phyloP scores from a whole-genome alignment of 805 yeast species.

The Schwanniomyces pseudopolymorphus region DNA sequence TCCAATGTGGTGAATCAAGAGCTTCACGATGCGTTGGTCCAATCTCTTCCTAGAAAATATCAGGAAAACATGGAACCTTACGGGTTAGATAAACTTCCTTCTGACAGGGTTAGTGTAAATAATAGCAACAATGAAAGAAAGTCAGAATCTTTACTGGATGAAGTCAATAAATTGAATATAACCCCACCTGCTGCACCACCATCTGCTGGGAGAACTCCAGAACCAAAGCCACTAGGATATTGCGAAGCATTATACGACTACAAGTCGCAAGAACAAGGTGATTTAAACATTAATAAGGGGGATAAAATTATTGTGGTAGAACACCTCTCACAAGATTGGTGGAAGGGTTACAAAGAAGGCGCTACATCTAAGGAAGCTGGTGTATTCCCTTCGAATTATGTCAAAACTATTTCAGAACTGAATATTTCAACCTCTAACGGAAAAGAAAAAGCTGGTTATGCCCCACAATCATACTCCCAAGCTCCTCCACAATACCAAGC shows the following conservation, averaged over 20 bases:
- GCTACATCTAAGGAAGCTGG: conserved; percentile 54
- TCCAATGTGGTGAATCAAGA: conserved; percentile 66
- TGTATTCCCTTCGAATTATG: conserved; percentile 89
- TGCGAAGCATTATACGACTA: conserved; percentile 75
- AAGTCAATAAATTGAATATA: background rate
- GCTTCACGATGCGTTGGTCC: conserved; percentile 50
- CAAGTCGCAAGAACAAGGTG: conserved; percentile 72
- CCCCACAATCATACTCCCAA: conserved; percentile 13
- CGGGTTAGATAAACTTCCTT: conserved; percentile 34
- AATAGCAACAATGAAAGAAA: background rate
- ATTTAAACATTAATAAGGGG: conserved; percentile 62
- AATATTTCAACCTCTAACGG: conserved; percentile 23
- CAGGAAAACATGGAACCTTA: conserved; percentile 50
- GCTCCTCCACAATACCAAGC: conserved; percentile 15
- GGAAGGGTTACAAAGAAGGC: conserved; percentile 63
- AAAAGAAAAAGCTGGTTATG: conserved; percentile 17
- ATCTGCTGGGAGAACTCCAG: conserved; percentile 11
- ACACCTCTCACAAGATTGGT: conserved; percentile 84
- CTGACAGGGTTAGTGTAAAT: conserved; percentile 1
- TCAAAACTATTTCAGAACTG: conserved; percentile 40
- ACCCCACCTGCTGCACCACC: conserved; percentile 19
- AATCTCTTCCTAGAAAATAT: conserved; percentile 58
- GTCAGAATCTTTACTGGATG: conserved; percentile 3
- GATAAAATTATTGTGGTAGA: conserved; percentile 70
- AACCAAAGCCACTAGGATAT: conserved; percentile 29